These are phyloP conservation scores for Omphalea diandra DNA, from an alignment of 441 rosid species.

Conservation along the genomic window DNA sequence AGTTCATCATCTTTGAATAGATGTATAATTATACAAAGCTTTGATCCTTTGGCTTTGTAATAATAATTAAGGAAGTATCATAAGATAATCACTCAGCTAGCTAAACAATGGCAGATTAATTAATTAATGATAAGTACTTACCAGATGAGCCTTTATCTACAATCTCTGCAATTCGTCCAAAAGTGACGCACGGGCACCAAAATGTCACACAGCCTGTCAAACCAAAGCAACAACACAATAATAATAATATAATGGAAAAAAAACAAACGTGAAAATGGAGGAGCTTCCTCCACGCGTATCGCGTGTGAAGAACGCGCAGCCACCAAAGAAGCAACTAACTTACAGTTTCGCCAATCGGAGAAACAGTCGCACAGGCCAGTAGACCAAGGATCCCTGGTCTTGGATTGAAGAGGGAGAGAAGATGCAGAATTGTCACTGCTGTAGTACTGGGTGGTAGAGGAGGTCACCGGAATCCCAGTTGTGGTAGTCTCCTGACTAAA, in stretches of 20 bases:
- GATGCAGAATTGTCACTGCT: background rate
- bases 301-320: constrained; percentile 10
- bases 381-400: constrained; percentile 37
- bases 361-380: constrained; percentile 43
- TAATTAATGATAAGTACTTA: constrained; percentile 5
- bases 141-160: constrained; percentile 40
- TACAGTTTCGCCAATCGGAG: constrained; percentile 35
- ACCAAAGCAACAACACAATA: too few species aligned
- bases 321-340: constrained; percentile 12
- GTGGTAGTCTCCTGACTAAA: constrained; percentile 8
- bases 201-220: constrained; percentile 37
- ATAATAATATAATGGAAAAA: too few species aligned
- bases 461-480: constrained; percentile 18
- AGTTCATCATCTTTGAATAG: too few species aligned
- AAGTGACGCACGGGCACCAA: constrained; percentile 45
- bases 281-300: too few species aligned
- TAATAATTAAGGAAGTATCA: background rate
- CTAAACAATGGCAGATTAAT: background rate
- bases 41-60: too few species aligned
- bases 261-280: too few species aligned
- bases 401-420: constrained; percentile 10
- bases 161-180: constrained; percentile 41
- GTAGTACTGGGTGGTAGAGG: constrained; percentile 2
- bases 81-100: background rate
- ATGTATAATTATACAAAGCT: too few species aligned